Base-by-base conservation (phyloP, 2,329 filamentous ascomycete genomes). In the Penicillium sp. region DNA sequence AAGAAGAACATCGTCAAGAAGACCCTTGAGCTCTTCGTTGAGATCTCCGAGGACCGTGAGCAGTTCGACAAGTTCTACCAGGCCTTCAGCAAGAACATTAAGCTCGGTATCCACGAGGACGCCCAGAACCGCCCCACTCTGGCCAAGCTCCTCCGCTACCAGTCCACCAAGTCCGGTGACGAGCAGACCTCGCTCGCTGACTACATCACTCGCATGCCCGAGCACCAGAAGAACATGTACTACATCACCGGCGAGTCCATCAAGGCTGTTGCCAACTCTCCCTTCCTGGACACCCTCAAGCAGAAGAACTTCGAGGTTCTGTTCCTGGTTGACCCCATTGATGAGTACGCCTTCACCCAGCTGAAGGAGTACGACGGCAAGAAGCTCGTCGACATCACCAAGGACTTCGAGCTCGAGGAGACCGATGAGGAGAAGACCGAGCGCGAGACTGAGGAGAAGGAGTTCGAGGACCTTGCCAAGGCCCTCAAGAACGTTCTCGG, bases 1-100 rank as follows among this genome's bases (percentile, higher is more conserved):
- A 96, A 95, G 89, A 99, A 99, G 92, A 99, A 99, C 89, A 96
- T 99, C 68, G 93, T 99, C 86, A 99, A 97, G 93, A 99, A 99
- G 91, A 91, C 91, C 67, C 91, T 99, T 68, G 94, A 99, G 86
- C 91, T 99, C 79, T 99, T 99, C 89, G 87, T 88, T 74, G 94
- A 99, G 86, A 99, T 99, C 66, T 89, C 94, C 59, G 94, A 99
- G 86, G 94, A 99, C 83, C 96, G 96, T 82, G 94, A 99, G 88
- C 91, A 97, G 81, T 99, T 99, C 79, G 94, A 99, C 88, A 99
- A 99, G 89, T 99, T 99, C 89, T 99, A 99, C 89, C 84, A 84
- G 75, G 94, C 94, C 73, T 99, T 99, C 87, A 90, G 89, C 87
- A 99, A 99, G 91, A 99, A 99, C 89, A 88, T 99, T 81, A 99